Evolutionary conservation across 257 asterid genomes (phyloP), one percentile per base, ranked within the genome.

Genomic region (Ilex aquifolium): DNA sequence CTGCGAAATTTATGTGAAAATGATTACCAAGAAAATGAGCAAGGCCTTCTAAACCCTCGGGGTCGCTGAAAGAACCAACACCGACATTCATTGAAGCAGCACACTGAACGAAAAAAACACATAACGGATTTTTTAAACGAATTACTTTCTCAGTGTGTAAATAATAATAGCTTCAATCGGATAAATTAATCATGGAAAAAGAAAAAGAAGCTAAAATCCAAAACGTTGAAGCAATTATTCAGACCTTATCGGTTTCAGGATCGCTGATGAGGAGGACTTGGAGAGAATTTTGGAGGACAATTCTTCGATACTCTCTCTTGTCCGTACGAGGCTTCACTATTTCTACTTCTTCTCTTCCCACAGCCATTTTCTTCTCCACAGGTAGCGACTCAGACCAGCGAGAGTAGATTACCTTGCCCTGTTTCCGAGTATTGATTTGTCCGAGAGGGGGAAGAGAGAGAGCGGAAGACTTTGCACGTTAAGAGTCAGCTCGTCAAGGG

Each of bases 31-130:
- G 95, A 74, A 93, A 93, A 79, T 93, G 99, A 9, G 99, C 99
- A 64, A 93, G 97, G 67, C 99, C 99, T 72, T 87, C 92, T n/a
- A 93, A 94, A 52, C 97, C 97, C 42, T 84, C 80, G 2, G 99
- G 99, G 68, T 93, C 97, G 57, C 97, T 87, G 76, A 87, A 93
- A 48, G 91, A 71, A 76, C 99, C 99, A n/a, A 93, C 86, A 14
- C 96, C 85, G 57, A 90, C 99, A 73, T 80, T 85, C 99, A 93
- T 90, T 17, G 94, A 90, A 72, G 97, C 97, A 53, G 96, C 88
- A 59, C 99, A 90, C 99, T 93, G 86, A 66, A 65, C 61, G 64
- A 50, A 59, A 62, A 56, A 36, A 10, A 9, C n/a, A 64, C 72
- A 71, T 65, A 13, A 60, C 44, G 44, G 21, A 61, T 9, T 60